These are phyloP conservation scores for Mortierella sp. DNA, from an alignment of 371 early-diverging fungal species.

Conservation along the genomic window DNA sequence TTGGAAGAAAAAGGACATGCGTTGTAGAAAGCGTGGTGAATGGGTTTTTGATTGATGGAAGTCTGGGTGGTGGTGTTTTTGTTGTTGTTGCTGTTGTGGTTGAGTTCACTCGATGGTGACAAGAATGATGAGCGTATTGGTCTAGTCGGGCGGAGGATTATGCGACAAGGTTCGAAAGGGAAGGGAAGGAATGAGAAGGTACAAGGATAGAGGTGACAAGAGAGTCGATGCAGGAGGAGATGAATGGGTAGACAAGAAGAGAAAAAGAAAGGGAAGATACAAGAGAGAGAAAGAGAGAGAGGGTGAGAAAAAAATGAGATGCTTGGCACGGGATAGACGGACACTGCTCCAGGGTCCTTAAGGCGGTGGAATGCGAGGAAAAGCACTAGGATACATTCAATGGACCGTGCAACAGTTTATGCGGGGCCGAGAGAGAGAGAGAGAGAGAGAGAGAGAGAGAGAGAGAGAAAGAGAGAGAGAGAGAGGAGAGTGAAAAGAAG, in stretches of 20 bases:
- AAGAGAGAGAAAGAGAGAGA: not conserved
- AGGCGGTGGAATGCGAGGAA: not conserved
- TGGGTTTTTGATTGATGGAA: no score
- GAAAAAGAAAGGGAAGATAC: not conserved
- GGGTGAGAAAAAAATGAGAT: not conserved
- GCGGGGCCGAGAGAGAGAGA: not conserved
- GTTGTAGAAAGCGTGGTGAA: constrained; percentile 55
- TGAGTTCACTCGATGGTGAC: not conserved
- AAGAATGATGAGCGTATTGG: no score
- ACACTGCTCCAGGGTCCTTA: no score
- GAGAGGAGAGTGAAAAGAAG: not conserved
- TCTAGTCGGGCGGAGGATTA: no score
- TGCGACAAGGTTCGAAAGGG: no score
- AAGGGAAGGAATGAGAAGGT: no score
- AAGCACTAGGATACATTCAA: not conserved
- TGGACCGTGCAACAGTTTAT: not conserved
- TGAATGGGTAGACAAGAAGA: not conserved
- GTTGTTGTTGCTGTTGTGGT: not conserved
- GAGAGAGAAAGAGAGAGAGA: not conserved
- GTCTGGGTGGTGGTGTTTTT: no score
- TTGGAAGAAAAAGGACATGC: constrained; percentile 74
- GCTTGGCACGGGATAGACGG: no score
- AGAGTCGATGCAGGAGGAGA: not conserved
- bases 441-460: not conserved
- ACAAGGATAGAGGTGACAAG: no score